Evolutionary conservation across 1,139 yeast genomes (phyloP).

Genomic region (Debaryomycetaceae sp.): DNA sequence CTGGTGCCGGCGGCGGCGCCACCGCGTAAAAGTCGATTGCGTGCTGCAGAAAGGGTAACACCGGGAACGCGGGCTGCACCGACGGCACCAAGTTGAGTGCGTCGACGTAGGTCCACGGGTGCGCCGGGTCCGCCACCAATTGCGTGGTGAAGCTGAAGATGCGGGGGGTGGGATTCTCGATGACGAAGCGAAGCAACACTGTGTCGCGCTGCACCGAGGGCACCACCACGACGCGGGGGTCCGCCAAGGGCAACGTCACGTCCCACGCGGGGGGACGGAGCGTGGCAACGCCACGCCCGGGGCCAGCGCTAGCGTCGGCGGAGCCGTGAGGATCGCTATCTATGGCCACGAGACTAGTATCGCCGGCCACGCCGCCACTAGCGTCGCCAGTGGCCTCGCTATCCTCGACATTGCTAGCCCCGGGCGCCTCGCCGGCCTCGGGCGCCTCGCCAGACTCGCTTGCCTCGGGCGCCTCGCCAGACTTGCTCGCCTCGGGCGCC

Average conservation of each 20-base stretch:
- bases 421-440: too few species aligned
- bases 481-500: too few species aligned
- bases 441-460: too few species aligned
- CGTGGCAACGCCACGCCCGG: too few species aligned
- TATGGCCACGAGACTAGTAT: too few species aligned
- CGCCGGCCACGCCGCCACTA: too few species aligned
- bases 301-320: too few species aligned
- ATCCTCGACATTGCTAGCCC: too few species aligned
- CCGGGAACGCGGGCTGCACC: constrained; percentile 37
- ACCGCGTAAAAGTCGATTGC: constrained; percentile 34
- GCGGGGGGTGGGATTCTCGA: constrained; percentile 74
- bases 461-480: too few species aligned
- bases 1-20: constrained; percentile 12
- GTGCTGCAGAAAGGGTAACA: constrained; percentile 60
- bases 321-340: too few species aligned
- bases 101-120: constrained; percentile 29
- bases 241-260: constrained; percentile 56
- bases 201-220: constrained; percentile 23
- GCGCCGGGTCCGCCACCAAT: constrained; percentile 19
- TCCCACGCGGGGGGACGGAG: too few species aligned
- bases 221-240: constrained; percentile 59
- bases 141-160: constrained; percentile 60
- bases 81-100: constrained; percentile 24
- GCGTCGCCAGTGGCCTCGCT: too few species aligned
- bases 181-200: constrained; percentile 27